phyloP scores from a whole-genome alignment of 1,284 basidiomycete genomes.

The Amylostereum areolatum region DNA sequence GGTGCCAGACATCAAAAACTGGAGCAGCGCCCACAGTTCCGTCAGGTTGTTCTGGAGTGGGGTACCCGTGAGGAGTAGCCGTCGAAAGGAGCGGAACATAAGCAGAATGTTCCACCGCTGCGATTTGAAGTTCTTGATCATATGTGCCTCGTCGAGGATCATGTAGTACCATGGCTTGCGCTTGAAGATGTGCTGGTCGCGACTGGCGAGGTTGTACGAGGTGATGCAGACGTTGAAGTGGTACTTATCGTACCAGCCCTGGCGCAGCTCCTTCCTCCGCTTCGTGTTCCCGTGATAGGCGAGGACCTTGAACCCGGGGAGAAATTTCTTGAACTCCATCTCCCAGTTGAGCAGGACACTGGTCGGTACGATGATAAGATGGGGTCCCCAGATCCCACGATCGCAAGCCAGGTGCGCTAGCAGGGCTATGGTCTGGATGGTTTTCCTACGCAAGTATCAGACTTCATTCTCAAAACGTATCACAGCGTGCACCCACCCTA shows the following conservation, averaged over 20 bases:
- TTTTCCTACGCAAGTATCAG: conserved; percentile 60
- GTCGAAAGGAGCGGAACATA: conserved; percentile 89
- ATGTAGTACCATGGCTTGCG: conserved; percentile 96
- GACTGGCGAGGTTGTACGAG: conserved; percentile 88
- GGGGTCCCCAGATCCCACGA: conserved; percentile 94
- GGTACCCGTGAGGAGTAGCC: conserved; percentile 88
- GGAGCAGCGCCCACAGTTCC: conserved; percentile 91
- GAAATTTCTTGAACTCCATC: conserved; percentile 98
- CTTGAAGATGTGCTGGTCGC: conserved; percentile 92
- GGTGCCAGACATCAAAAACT: conserved; percentile 93
- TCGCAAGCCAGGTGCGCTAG: conserved; percentile 93
- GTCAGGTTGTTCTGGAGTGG: conserved; percentile 96
- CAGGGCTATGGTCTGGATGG: conserved; percentile 92
- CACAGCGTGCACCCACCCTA: conserved; percentile 55
- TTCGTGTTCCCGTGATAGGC: conserved; percentile 91
- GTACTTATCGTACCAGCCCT: conserved; percentile 92
- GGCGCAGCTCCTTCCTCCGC: conserved; percentile 88
- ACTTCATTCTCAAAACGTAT: conserved; percentile 4
- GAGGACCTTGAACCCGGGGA: conserved; percentile 89
- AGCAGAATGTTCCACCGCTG: conserved; percentile 94
- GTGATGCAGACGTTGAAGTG: conserved; percentile 96
- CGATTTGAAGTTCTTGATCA: conserved; percentile 98
- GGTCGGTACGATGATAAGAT: conserved; percentile 93
- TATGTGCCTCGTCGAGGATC: conserved; percentile 95
- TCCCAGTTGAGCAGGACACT: conserved; percentile 97